Base-by-base conservation (phyloP, 441 rosid genomes). In the Pelargonium myrrhifolium region DNA sequence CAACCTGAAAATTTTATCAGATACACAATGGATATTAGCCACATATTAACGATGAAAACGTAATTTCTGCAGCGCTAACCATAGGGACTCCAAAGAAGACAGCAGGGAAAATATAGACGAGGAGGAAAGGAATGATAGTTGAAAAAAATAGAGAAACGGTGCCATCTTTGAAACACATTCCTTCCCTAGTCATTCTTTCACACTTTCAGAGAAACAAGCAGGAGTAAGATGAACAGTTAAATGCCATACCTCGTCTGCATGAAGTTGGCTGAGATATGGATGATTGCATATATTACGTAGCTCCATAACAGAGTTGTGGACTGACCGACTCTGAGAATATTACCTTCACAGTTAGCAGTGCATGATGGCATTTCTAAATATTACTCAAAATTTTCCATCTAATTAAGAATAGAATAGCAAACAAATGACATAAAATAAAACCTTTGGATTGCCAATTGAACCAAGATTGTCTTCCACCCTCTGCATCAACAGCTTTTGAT, bases 221-320 rank as follows among this genome's bases (percentile, higher is more conserved):
- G 59, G 55, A 61, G 31, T 74, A 26, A 26, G 47, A 61, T 61
- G 35, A 64, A 51, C 64, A 62, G 68, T 64, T 40, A 79, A 76
- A 77, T 66, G 37, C n/a, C 73, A 78, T 82, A 79, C 98, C 97
- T 92, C 97, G 18, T 92, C 98, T 51, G 85, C 77, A 68, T 92
- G 98, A 81, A 92, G 96, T 79, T 92, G 98, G 83, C 98, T 92
- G 76, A 92, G 82, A 81, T 92, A 92, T 17, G 98, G 98, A 78
- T 92, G 98, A 79, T 92, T 92, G 85, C 98, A 92, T 73, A 92
- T 92, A 78, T 92, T 92, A 24, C 98, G 90, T 35, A 90, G 96
- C 86, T 92, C 98, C 96, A 92, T 92, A 62, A 92, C 98, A 31
- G 98, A 83, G 78, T 92, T 92, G 82, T 92, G 98, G 77, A 92